phyloP scores from a whole-genome alignment of 345 rosid species.

The Zanthoxylum bungeanum region DNA sequence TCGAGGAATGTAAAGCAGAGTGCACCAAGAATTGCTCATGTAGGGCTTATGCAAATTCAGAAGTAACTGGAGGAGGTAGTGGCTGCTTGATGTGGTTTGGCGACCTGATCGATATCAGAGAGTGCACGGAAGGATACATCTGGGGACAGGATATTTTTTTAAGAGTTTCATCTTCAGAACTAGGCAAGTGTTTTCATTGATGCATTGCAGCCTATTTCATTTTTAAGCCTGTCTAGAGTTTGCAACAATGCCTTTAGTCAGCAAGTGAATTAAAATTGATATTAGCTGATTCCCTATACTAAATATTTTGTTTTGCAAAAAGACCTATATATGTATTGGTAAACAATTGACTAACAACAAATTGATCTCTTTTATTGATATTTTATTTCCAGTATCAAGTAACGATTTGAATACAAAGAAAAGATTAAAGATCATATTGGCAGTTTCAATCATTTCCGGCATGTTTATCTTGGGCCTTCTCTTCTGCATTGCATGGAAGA shows the following conservation, averaged over 20 bases:
- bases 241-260: not conserved
- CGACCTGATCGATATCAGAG: conserved; percentile 25
- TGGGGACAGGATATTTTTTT: conserved; percentile 30
- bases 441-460: not conserved
- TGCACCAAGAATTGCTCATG: conserved; percentile 32
- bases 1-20: conserved; percentile 18
- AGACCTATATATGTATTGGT: no score
- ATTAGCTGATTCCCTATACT: not conserved
- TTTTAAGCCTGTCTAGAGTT: not conserved
- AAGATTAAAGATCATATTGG: not conserved
- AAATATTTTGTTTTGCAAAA: not conserved
- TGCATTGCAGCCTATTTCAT: not conserved
- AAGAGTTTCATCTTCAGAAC: conserved; percentile 20
- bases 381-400: not conserved
- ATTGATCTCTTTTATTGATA: not conserved
- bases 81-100: conserved; percentile 39
- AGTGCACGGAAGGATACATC: not conserved
- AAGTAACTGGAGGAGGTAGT: conserved; percentile 21
- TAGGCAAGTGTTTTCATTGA: conserved; percentile 19
- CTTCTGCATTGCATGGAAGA: conserved; percentile 1
- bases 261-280: not conserved
- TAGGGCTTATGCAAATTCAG: conserved; percentile 26
- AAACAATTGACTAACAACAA: not conserved
- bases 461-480: not conserved
- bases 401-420: not conserved